Base-by-base conservation (phyloP, 2,329 filamentous ascomycete species). In the Cryphonectria radicalis region DNA sequence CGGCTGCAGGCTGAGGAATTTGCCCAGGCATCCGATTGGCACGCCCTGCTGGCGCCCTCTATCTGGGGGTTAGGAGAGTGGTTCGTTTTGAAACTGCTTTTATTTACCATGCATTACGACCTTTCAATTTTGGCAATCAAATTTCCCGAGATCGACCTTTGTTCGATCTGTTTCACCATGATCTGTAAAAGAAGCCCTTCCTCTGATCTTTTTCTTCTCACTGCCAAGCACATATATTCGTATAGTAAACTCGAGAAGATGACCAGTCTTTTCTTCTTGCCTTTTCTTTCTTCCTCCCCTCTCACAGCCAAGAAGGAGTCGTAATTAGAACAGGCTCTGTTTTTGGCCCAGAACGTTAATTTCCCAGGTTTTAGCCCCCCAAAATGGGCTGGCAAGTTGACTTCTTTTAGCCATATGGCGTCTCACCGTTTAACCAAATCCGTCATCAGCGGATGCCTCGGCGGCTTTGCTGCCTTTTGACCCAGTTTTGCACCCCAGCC, bases 21-120 rank as follows among this genome's bases (percentile, higher is more conserved):
- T 65, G 69, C 69, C 69, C 55, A 67, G n/a, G 42, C 69, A 70
- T 67, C 64, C 43, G 60, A 66, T 63, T 60, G 59, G 63, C 64
- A 43, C 25, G 59, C 6, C 46, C 28, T 50, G 28, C 50, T 65
- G 42, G n/a, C 19, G 5, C 22, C 22, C n/a, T 28, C 13, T 28
- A 11, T 13, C 11, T 40, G 37, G 37, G 37, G 32, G 32, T 32
- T 40, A 40, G 37, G 37, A 22, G 40, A n/a, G 37, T 42, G 46
- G 22, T 67, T 43, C 59, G 55, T 25, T 17, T n/a, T 70, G 28
- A 37, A 67, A 70, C 64, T 53, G 8, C 40, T 70, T 42, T 46
- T 46, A 70, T 50, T 50, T 50, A n/a, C 46, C 46, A 59, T 17
- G 13, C 17, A 59, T 62, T 25, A 43, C 53, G 32, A 73, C 53